A percentile compares a stretch with the other conserved stretches of the same genome.
phyloP scores from a whole-genome alignment of 2,329 filamentous ascomycete genomes.

The Fusarium oxysporum region DNA sequence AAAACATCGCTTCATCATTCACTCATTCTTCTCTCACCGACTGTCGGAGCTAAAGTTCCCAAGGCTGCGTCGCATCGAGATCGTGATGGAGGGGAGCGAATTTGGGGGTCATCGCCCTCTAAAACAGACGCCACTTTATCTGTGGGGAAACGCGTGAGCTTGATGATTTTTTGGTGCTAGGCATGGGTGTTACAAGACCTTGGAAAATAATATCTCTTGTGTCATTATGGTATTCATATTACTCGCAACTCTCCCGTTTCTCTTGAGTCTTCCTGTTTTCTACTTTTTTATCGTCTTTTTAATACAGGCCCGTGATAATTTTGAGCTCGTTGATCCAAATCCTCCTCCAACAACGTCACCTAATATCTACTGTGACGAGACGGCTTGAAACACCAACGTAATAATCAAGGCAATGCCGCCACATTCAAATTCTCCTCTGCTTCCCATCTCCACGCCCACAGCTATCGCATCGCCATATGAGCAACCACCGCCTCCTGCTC shows the following conservation, averaged over 20 bases:
- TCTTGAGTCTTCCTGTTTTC: constrained; percentile 13
- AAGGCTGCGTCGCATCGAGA: constrained; percentile 31
- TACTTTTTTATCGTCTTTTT: constrained; percentile 14
- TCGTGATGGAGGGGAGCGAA: constrained; percentile 11
- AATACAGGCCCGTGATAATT: constrained; percentile 13
- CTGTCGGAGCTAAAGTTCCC: constrained; percentile 41
- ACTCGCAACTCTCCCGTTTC: constrained; percentile 14
- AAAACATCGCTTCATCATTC: not conserved
- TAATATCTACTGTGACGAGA: not conserved
- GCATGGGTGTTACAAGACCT: not conserved
- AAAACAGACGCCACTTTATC: constrained; percentile 28
- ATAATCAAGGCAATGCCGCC: constrained; percentile 34
- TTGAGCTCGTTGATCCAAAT: constrained; percentile 18
- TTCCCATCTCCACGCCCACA: constrained; percentile 42
- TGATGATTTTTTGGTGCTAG: constrained; percentile 19
- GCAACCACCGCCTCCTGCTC: constrained; percentile 9
- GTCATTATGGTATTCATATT: constrained; percentile 23
- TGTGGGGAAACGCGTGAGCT: constrained; percentile 47
- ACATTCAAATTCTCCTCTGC: constrained; percentile 39
- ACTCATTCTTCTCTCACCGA: constrained; percentile 38
- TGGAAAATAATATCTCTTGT: not conserved
- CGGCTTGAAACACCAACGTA: not conserved
- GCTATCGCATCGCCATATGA: constrained; percentile 30
- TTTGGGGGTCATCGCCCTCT: constrained; percentile 35
- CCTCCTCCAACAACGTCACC: not conserved